These are phyloP conservation scores for Cicer judaicum DNA, from an alignment of 306 rosid species.

Conservation along the genomic window DNA sequence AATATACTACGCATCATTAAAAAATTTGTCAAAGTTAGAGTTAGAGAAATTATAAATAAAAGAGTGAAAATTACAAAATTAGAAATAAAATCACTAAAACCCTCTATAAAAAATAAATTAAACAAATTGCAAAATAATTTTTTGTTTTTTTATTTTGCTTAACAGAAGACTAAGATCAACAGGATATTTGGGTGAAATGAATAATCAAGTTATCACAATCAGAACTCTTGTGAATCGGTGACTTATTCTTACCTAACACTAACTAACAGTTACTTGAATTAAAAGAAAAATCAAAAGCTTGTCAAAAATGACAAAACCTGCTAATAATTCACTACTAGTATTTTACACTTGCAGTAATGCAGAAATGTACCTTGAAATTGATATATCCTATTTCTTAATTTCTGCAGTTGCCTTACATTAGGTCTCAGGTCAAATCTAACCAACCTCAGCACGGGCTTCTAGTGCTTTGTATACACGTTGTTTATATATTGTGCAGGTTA, in stretches of 20 bases:
- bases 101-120: no score
- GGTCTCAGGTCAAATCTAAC: constrained; percentile 16
- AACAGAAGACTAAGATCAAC: neutral
- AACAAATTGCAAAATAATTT: no score
- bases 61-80: no score
- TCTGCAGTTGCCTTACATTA: neutral
- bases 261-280: neutral
- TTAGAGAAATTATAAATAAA: no score
- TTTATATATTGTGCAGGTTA: no score
- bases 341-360: neutral
- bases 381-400: neutral
- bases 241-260: neutral
- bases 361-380: neutral
- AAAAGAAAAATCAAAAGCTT: constrained; percentile 1
- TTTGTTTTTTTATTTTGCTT: neutral
- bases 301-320: neutral
- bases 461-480: neutral
- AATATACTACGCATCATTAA: no score
- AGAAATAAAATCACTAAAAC: no score
- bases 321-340: neutral
- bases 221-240: neutral
- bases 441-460: neutral
- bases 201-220: neutral
- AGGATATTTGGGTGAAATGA: neutral
- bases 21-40: no score